Conservation (phyloP, 2,329 filamentous ascomycete species). For the Dendryphion nanum region DNA sequence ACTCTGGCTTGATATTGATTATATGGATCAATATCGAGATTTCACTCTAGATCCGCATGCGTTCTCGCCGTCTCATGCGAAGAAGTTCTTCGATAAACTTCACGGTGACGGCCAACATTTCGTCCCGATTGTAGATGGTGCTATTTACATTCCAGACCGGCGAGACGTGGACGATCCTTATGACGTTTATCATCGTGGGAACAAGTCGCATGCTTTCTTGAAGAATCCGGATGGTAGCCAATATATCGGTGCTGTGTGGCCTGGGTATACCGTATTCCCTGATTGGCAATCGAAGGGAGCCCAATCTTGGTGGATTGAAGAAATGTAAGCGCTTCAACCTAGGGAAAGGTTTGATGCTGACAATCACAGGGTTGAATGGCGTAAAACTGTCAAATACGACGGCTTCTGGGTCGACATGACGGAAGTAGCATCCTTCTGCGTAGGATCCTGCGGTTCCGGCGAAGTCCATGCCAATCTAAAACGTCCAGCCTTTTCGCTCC, state of each 20-base stretch:
- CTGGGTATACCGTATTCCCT: slow-evolving; percentile 60
- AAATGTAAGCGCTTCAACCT: slow-evolving; percentile 39
- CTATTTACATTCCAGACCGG: slow-evolving; percentile 72
- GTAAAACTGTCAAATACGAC: slow-evolving; percentile 54
- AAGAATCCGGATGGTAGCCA: slow-evolving; percentile 55
- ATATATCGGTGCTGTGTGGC: slow-evolving; percentile 58
- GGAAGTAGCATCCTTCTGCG: slow-evolving; percentile 64
- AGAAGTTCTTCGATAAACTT: slow-evolving; percentile 53
- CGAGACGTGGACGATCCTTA: slow-evolving; percentile 63
- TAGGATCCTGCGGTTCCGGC: slow-evolving; percentile 67
- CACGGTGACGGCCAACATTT: slow-evolving; percentile 58
- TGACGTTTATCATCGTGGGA: slow-evolving; percentile 51
- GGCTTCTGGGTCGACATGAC: slow-evolving; percentile 62
- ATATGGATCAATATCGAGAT: slow-evolving; percentile 52
- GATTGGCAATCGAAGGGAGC: slow-evolving; percentile 61
- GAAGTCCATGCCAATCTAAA: slow-evolving; percentile 67
- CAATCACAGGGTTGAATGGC: slow-evolving; percentile 39
- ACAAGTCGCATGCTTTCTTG: slow-evolving; percentile 50
- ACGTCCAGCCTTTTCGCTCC: slow-evolving; percentile 64
- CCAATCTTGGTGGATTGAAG: slow-evolving; percentile 59
- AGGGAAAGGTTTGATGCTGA: not conserved
- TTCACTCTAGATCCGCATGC: slow-evolving; percentile 57
- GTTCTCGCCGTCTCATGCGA: slow-evolving; percentile 50
- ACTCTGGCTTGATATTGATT: slow-evolving; percentile 48
- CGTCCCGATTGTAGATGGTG: slow-evolving; percentile 60